Evolutionary conservation across 495 filamentous ascomycete species (phyloP), one percentile per base, ranked within the genome.

Genomic region (Aspergillus saccharolyticus): DNA sequence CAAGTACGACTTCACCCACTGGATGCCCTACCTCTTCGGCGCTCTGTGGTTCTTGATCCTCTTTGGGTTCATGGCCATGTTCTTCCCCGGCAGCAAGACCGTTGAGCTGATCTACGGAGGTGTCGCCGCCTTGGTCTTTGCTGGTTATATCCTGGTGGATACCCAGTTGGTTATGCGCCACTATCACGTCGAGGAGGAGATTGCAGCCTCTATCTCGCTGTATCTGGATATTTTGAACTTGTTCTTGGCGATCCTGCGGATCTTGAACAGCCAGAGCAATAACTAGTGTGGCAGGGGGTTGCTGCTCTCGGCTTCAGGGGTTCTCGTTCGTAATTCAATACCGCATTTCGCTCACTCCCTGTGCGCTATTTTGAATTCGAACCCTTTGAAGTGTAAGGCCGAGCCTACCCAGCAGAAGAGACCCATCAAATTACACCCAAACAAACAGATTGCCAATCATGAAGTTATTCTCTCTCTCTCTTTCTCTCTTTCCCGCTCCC

Each of bases 111-210:
- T 88, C 55, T 97, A 96, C 66, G 86, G 89, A 43, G 88, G 86
- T 2, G 67, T 91, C 14, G 80, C 84, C 0, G 92, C 94, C 4
- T 72, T 99, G 22, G 80, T 99, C 59, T 99, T 99, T 80, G 89
- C 84, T 33, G 93, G 80, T 0, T 99, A 97, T 70, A 93, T 97
- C 59, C 79, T 98, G 4, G 90, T 97, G 18, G 94, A 98, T 69
- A 98, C 94, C 2, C 93, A 97, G 80, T 74, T 98, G 50, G 84
- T 98, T 25, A 86, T 98, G 83, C 84, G 91, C 59, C 89, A 94
- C 69, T 92, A 96, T 65, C 95, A 98, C 67, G 91, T 96, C 52
- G 94, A 99, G 75, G 94, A 99, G 81, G 94, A 99, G 80, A 97
- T 99, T 69, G 92, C 91, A 0, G 94, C 94, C 50, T 87, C 91